These are phyloP conservation scores for Fusarium kyushuense DNA, from an alignment of 2,329 filamentous ascomycete genomes.

Conservation along the genomic window DNA sequence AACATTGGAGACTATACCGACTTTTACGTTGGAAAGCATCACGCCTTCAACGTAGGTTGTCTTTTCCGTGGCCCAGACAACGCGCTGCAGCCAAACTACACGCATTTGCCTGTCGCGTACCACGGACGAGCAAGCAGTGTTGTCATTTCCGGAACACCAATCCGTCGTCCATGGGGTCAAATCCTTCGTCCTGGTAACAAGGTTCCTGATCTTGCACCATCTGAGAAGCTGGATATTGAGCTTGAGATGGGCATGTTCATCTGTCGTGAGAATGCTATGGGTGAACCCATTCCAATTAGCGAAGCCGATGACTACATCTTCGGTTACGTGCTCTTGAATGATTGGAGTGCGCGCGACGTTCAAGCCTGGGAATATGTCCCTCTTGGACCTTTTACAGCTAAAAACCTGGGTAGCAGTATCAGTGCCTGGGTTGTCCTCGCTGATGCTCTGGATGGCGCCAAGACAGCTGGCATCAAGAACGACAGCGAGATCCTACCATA, in stretches of 20 bases:
- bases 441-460: conserved; percentile 61
- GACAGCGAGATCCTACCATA: conserved; percentile 54
- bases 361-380: conserved; percentile 72
- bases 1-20: conserved; percentile 86
- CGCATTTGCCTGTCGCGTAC: conserved; percentile 82
- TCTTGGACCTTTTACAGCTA: conserved; percentile 71
- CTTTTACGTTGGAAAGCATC: conserved; percentile 84
- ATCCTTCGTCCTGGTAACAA: conserved; percentile 63
- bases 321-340: conserved; percentile 74
- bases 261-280: conserved; percentile 73
- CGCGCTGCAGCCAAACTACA: conserved; percentile 84
- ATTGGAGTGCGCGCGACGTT: conserved; percentile 73
- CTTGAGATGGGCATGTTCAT: conserved; percentile 83
- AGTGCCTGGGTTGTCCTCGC: conserved; percentile 72
- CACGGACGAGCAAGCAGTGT: conserved; percentile 83
- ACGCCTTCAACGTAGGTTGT: conserved; percentile 77
- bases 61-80: conserved; percentile 80
- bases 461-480: conserved; percentile 45
- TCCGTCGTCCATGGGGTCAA: conserved; percentile 80
- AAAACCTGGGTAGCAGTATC: conserved; percentile 70
- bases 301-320: conserved; percentile 78
- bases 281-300: conserved; percentile 72
- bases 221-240: conserved; percentile 77
- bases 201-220: conserved; percentile 69
- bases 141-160: conserved; percentile 78